Evolutionary conservation across 345 rosid genomes (phyloP), one percentile per base, ranked within the genome.

Genomic region (Eucalyptus caleyi): DNA sequence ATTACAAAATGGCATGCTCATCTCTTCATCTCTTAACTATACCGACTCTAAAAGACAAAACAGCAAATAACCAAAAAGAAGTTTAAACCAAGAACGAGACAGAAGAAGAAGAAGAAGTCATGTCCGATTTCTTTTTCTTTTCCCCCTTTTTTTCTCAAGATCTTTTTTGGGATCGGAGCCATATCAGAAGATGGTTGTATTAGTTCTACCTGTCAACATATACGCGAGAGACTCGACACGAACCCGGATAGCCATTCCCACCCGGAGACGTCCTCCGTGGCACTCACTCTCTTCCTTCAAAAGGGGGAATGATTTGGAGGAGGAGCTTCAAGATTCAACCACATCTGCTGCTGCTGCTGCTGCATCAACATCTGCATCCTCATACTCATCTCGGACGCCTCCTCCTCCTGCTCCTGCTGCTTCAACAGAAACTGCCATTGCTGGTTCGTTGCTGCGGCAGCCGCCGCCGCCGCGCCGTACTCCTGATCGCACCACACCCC

Each of bases 401-500:
- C 59, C 45, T 9, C 56, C 56, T 82, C 72, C 65, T 53, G 59
- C 59, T 54, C 42, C 45, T 72, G n/a, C 86, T 82, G 51, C 69
- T 81, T 24, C 49, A 54, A 87, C 72, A 69, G 30, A 56, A 56
- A 80, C 51, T 53, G 83, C 80, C 47, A 81, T 50, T 86, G 83
- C 27, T 53, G 88, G 50, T 83, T 81, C 40, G 85, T 86, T 23
- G 90, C n/a, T 72, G 89, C 86, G 50, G 89, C 47, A 44, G 47
- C n/a, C 87, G 89, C 81, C 60, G 89, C 90, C 50, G 91, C 90
- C 62, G 93, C 92, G 16, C 95, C 96, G 11, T 89, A 50, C 3
- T 93, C 95, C 12, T 89, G 91, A 9, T 92, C 89, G 91, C 87
- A 95, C 60, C 96, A 93, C 88, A 69, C 89, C 30, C 92, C 90